Base-by-base conservation (phyloP, 2,329 filamentous ascomycete species). In the Pestalotiopsis fici region DNA sequence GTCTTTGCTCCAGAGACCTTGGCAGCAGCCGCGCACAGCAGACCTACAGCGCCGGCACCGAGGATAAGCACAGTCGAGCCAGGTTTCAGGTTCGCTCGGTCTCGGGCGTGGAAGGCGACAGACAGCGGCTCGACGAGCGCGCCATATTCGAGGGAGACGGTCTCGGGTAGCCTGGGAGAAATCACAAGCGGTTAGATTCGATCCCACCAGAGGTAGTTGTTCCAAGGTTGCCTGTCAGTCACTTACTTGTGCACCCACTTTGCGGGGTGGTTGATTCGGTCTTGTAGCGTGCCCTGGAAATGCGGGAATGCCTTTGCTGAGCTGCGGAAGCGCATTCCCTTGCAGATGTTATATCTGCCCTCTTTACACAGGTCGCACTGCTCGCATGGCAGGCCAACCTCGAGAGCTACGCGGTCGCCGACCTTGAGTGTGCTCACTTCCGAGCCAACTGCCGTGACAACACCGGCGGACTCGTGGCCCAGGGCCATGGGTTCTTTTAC, bases 391-490 rank as follows among this genome's bases (percentile, higher is more conserved):
- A 87, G 78, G 37, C 86, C 87, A 63, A 88, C 86, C 72, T 88
- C 86, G 21, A 88, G 82, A 4, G 88, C 87, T 25, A 96, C 93
- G 25, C 85, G 86, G 78, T 97, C 93, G 66, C 91, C 91, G 39
- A 87, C 82, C 70, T 86, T 85, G 47, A 93, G 79, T 2, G 62
- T 12, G 1, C 80, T 87, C 39, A 92, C 89, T 28, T 80, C 82
- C 23, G 86, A 79, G 55, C 91, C 91, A 28, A 91, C 83, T 25
- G 85, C 81, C 65, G 84, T 82, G 68, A 93, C 83, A 28, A 91
- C 82, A 56, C 91, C 91, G n/a, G 89, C 86, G 23, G 89, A 91
- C 77, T 92, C 90, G 75, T 93, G 91, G 71, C 91, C 91, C 62
- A 85, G 78, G 9, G 80, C 82, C 55, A 86, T 74, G 43, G 84